phyloP scores from a whole-genome alignment of 1,284 basidiomycete genomes.

The Trichosporon inkin region DNA sequence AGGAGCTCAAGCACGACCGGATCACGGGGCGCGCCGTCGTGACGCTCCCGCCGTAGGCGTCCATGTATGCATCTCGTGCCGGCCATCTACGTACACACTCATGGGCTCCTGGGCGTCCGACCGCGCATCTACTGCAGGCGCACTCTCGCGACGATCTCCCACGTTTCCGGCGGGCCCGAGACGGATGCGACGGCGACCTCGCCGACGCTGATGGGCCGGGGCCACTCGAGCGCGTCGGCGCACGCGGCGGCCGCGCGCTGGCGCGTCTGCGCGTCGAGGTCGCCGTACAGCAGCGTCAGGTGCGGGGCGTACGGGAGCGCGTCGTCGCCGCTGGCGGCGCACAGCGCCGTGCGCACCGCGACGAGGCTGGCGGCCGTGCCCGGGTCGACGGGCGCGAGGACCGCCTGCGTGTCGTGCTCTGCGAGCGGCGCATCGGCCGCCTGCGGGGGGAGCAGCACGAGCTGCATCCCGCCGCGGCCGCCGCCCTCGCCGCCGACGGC shows the following conservation, averaged over 20 bases:
- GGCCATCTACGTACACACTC: too few species aligned
- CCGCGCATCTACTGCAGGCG: not conserved
- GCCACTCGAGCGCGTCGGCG: not conserved
- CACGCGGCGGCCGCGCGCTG: not conserved
- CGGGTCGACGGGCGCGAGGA: not conserved
- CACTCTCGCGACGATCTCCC: not conserved
- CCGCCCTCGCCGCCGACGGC: not conserved
- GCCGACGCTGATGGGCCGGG: not conserved
- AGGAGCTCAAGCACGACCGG: conserved; percentile 2
- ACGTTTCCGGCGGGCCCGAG: not conserved
- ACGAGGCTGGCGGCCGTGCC: not conserved
- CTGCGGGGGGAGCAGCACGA: not conserved
- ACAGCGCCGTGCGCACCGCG: not conserved
- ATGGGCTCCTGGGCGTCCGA: too few species aligned
- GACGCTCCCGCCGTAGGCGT: conserved; percentile 4
- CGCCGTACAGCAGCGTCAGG: conserved; percentile 2
- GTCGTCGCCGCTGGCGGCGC: not conserved
- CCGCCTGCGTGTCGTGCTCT: not conserved
- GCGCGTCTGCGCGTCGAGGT: not conserved
- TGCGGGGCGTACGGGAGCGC: not conserved
- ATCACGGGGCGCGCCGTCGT: conserved; percentile 7
- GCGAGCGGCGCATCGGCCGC: not conserved
- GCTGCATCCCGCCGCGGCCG: not conserved
- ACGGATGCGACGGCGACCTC: not conserved
- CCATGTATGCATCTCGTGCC: too few species aligned